Percentiles rank a stretch among this genome's conserved stretches.
Conservation (phyloP, 805 yeast species). For the Metschnikowia baotianmanensis region DNA sequence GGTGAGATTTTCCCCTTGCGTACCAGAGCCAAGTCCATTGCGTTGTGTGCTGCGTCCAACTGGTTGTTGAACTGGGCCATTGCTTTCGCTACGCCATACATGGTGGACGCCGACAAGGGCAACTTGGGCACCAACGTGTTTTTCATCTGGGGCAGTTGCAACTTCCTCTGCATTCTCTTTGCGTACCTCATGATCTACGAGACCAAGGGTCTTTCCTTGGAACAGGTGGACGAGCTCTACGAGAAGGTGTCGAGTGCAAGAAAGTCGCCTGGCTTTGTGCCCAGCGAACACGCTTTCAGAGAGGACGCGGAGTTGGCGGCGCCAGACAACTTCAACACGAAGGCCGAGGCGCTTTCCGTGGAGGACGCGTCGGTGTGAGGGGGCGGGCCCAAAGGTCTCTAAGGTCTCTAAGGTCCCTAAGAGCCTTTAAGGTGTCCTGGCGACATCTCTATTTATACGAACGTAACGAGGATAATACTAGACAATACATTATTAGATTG, state of each 20-base stretch:
- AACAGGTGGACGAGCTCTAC: slow-evolving; percentile 42
- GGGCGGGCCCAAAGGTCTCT: background rate
- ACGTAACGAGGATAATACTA: background rate
- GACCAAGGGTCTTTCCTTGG: slow-evolving; percentile 42
- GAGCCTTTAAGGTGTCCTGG: slow-evolving; percentile 7
- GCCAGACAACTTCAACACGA: slow-evolving; percentile 17
- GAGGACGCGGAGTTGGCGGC: slow-evolving; percentile 14
- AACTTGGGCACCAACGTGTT: slow-evolving; percentile 41
- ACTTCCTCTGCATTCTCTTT: slow-evolving; percentile 32
- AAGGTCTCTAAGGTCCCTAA: too few species aligned
- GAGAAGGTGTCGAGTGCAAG: slow-evolving; percentile 32
- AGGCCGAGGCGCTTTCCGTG: slow-evolving; percentile 26
- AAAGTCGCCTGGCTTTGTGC: slow-evolving; percentile 32
- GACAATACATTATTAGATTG: too few species aligned
- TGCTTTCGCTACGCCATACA: slow-evolving; percentile 41
- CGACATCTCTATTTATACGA: slow-evolving; percentile 5
- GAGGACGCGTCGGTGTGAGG: slow-evolving; percentile 28
- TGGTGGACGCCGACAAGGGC: slow-evolving; percentile 40
- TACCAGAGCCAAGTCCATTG: slow-evolving; percentile 40
- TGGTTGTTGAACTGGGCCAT: slow-evolving; percentile 45
- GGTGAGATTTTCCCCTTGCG: slow-evolving; percentile 38
- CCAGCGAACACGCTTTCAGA: slow-evolving; percentile 38
- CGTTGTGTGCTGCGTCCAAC: slow-evolving; percentile 40
- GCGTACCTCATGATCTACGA: slow-evolving; percentile 37
- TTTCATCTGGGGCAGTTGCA: slow-evolving; percentile 44